Percentiles rank a stretch among this genome's conserved stretches.
Evolutionary conservation across 495 filamentous ascomycete genomes (phyloP).

Genomic region (Penicillium coffeae): DNA sequence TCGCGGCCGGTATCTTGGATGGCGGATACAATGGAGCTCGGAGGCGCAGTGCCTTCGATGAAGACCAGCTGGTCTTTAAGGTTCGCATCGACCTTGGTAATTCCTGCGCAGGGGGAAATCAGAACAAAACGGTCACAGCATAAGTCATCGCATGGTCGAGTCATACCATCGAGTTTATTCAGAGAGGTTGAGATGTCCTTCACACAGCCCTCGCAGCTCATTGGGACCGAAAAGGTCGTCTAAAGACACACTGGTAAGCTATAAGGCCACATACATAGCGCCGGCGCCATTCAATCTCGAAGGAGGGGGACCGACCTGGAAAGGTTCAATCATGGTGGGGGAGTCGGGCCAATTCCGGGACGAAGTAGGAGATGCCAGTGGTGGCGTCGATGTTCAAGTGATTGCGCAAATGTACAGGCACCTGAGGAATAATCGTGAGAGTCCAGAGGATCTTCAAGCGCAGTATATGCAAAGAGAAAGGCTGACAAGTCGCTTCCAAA

Average conservation of each 20-base stretch:
- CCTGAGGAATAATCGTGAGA: no score
- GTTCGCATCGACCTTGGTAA: conserved; percentile 46
- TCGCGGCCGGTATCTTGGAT: conserved; percentile 89
- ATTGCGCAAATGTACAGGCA: no score
- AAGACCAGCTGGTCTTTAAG: conserved; percentile 48
- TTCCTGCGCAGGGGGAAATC: conserved; percentile 22
- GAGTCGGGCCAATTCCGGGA: conserved; percentile 15
- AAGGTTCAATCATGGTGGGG: conserved; percentile 53
- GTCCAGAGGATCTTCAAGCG: no score
- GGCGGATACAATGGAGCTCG: conserved; percentile 80
- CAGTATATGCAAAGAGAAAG: background rate
- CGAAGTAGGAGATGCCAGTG: background rate
- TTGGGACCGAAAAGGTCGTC: conserved; percentile 92
- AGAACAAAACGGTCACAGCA: background rate
- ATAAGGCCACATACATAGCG: conserved; percentile 3
- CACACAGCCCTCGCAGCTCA: conserved; percentile 84
- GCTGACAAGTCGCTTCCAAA: background rate
- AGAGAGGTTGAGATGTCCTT: conserved; percentile 76
- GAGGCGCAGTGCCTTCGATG: conserved; percentile 59
- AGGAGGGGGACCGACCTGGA: conserved; percentile 47
- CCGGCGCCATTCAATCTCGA: background rate
- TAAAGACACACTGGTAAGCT: conserved; percentile 26
- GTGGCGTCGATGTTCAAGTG: background rate
- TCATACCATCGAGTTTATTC: conserved; percentile 62
- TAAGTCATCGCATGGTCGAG: background rate